Conservation (phyloP, 2,329 filamentous ascomycete species). For the Trichophyton rubrum region DNA sequence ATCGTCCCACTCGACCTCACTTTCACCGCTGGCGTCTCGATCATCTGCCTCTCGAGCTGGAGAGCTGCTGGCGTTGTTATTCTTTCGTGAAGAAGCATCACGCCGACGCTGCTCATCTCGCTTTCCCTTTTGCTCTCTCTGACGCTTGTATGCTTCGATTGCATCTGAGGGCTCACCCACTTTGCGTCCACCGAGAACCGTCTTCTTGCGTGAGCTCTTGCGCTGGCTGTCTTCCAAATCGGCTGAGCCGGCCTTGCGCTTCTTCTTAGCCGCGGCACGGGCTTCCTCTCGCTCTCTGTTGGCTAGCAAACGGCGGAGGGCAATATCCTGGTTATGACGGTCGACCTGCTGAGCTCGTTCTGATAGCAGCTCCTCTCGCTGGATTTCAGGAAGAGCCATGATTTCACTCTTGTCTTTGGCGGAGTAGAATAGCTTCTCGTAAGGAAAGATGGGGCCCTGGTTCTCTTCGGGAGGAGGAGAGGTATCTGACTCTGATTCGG, state of each 20-base stretch:
- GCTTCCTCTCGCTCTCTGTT: constrained; percentile 51
- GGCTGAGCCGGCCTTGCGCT: constrained; percentile 58
- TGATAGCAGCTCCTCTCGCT: constrained; percentile 80
- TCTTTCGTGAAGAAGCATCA: constrained; percentile 30
- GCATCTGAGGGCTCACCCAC: constrained; percentile 56
- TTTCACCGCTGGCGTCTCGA: constrained; percentile 55
- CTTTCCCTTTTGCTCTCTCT: constrained; percentile 46
- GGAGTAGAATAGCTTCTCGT: constrained; percentile 74
- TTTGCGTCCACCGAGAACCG: constrained; percentile 51
- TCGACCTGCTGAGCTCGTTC: constrained; percentile 76
- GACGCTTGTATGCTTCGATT: constrained; percentile 57
- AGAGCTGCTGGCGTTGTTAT: constrained; percentile 47
- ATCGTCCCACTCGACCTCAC: constrained; percentile 66
- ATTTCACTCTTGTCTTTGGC: constrained; percentile 65
- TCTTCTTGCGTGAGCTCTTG: constrained; percentile 61
- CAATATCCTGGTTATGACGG: constrained; percentile 65
- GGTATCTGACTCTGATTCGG: constrained; percentile 66
- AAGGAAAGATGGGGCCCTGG: constrained; percentile 53
- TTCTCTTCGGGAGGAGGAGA: constrained; percentile 34
- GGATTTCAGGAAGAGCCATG: constrained; percentile 74
- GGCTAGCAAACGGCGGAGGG: constrained; percentile 66
- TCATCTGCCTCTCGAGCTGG: constrained; percentile 51
- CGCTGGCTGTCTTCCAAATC: constrained; percentile 67
- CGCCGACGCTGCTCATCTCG: constrained; percentile 37
- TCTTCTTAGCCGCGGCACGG: constrained; percentile 40